Evolutionary conservation across 1,284 basidiomycete species (phyloP), one percentile per base, ranked within the genome.

Genomic region (Chalciporus sp.): DNA sequence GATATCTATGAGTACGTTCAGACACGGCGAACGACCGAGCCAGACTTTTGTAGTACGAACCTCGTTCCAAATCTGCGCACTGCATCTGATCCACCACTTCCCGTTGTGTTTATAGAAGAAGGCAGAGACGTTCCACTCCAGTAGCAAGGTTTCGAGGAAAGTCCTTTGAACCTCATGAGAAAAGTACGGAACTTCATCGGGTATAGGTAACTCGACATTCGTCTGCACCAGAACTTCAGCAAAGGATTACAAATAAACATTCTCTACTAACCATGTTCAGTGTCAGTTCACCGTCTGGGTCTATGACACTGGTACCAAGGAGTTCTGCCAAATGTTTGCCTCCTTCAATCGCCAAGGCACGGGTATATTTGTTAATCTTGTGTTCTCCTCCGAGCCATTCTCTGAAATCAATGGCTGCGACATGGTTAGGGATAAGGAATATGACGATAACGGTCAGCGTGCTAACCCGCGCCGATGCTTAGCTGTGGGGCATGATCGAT

Each of bases 361-460:
- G 87, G 62, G 84, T 92, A 70, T 95, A 93, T 4, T 73, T 76
- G 64, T 88, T 86, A 57, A 95, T 94, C 52, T 80, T 80, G 16
- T 80, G 74, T 72, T 96, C 94, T 2, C 94, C 94, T 1, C 94
- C 94, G 19, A 95, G 75, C 81, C 84, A 88, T 47, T 83, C 66
- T 26, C 94, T 81, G 74, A 94, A 95, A 42, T 87, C 80, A 9
- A 95, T 68, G 0, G 93, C 93, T 83, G 51, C 2, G 33, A 42
- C 3, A 47, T 23, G 23, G 23, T 69, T 40, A 67, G 57, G 29
- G 62, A 66, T 49, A 69, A 55, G 20, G 51, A 60, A 33, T n/a
- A 3, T 10, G 7, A 28, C 27, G 27, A 33, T 37, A 10, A 19
- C 19, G 12, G 47, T 16, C n/a, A 56, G 7, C 26, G 17, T n/a